Percentiles rank a stretch among this genome's conserved stretches.
Conservation (phyloP, 169 alveolate species). For the Babesia gibsoni region DNA sequence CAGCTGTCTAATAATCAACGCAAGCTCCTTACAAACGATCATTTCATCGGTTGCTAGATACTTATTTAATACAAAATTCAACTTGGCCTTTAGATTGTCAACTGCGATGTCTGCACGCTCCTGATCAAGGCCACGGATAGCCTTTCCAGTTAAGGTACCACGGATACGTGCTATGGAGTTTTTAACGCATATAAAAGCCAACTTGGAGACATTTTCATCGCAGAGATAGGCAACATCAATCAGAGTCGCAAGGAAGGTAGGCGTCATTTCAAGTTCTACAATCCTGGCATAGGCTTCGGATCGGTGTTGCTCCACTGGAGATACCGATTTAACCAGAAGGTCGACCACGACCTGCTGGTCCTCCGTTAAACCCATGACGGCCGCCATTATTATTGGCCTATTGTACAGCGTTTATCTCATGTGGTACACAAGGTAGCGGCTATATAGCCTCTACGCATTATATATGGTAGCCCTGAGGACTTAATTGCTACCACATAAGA, state of each 20-base stretch:
- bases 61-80: slow-evolving; percentile 5
- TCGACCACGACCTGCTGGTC: slow-evolving; percentile 34
- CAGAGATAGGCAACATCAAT: slow-evolving; percentile 32
- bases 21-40: slow-evolving; percentile 38
- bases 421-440: background rate
- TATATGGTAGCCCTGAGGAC: too few relatives aligned
- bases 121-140: background rate
- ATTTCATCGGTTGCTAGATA: background rate
- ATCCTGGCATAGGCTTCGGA: slow-evolving; percentile 30
- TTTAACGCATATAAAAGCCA: slow-evolving; percentile 40
- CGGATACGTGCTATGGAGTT: slow-evolving; percentile 17
- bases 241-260: slow-evolving; percentile 38
- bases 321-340: slow-evolving; percentile 25
- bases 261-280: slow-evolving; percentile 40
- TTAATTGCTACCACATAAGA: too few relatives aligned
- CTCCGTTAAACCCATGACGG: background rate
- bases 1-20: slow-evolving; percentile 24
- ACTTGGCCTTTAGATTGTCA: slow-evolving; percentile 28
- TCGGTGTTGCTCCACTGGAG: slow-evolving; percentile 30
- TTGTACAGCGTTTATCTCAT: background rate
- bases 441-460: background rate
- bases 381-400: background rate
- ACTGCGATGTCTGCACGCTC: slow-evolving; percentile 1
- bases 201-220: slow-evolving; percentile 43
- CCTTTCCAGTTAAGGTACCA: background rate